Base-by-base conservation (phyloP, 2,329 filamentous ascomycete species). In the Bertia moriformis region DNA sequence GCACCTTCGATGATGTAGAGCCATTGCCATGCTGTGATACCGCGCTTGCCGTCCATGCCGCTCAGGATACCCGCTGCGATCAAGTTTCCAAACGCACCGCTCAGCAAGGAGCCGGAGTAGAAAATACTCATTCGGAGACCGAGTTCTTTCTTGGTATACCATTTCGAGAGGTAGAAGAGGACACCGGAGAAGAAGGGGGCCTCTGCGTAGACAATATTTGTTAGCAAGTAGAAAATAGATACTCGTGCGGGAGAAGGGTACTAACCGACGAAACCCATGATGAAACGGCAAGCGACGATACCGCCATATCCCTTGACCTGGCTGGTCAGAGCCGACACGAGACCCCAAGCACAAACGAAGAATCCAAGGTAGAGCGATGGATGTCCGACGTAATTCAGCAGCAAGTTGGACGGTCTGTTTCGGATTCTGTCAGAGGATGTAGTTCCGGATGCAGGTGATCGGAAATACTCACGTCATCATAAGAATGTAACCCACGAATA, bases 101-200 rank as follows among this genome's bases (percentile, higher is more conserved):
- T 54, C n/a, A 59, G 45, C 17, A 57, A 55, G 40, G 56, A 56
- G 2, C 56, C 57, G 1, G 57, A 51, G 39, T 64, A 63, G n/a
- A 64, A 50, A 15, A 64, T 54, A 4, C 58, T 55, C 37, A 62
- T 56, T 40, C 59, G 50, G 20, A 51, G 42, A 18, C 54, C 49
- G 18, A 63, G 45, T 46, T 61, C 58, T 47, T 66, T 62, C 35
- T 63, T 55, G 2, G 65, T 69, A 50, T 71, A 72, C 51, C 63
- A 71, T 37, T 65, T 59, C 4, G 61, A 63, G 3, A 71, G 54
- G 17, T 67, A 58, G 41, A 67, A 65, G 3, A 67, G 48, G 2
- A 60, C 62, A 10, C 68, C 68, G 0, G 67, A 65, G 27, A 66
- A 61, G 47, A 66, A 67, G n/a, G 22, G 22, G 7, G 22, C 22